These are phyloP conservation scores for Magnolia sinica DNA, from an alignment of 164 flowering plant genomes.

Conservation along the genomic window DNA sequence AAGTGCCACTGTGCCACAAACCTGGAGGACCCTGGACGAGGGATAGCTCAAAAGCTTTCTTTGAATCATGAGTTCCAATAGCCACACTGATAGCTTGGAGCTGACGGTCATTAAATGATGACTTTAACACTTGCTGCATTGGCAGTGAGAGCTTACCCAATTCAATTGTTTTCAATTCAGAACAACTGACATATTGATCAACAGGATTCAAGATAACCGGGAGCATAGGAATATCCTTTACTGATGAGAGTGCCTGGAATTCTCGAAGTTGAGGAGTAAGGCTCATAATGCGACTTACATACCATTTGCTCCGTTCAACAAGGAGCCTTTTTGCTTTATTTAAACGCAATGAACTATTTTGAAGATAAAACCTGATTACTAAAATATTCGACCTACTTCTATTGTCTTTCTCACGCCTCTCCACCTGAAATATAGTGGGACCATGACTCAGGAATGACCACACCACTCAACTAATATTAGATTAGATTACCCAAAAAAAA, in stretches of 20 bases:
- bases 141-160: slow-evolving; percentile 51
- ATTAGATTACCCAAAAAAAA: not conserved
- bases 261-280: slow-evolving; percentile 90
- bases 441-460: not conserved
- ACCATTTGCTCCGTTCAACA: slow-evolving; percentile 85
- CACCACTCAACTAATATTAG: not conserved
- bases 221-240: slow-evolving; percentile 72
- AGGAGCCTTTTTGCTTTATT: slow-evolving; percentile 72
- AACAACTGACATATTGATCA: slow-evolving; percentile 16
- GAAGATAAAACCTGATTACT: slow-evolving; percentile 64
- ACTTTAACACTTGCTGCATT: slow-evolving; percentile 49
- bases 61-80: slow-evolving; percentile 37
- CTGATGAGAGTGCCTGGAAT: slow-evolving; percentile 88
- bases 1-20: slow-evolving; percentile 13
- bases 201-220: slow-evolving; percentile 65
- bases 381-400: slow-evolving; percentile 55
- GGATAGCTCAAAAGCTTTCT: slow-evolving; percentile 53
- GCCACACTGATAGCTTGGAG: slow-evolving; percentile 72
- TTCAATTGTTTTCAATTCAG: slow-evolving; percentile 28
- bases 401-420: slow-evolving; percentile 76
- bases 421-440: slow-evolving; percentile 51
- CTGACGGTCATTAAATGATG: slow-evolving; percentile 81
- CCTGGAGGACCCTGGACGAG: slow-evolving; percentile 99
- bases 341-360: slow-evolving; percentile 55
- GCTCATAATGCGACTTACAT: slow-evolving; percentile 71